A percentile compares a stretch with the other conserved stretches of the same genome.
phyloP scores from a whole-genome alignment of 116 monocot species.

The Papilionanthe hybrid region DNA sequence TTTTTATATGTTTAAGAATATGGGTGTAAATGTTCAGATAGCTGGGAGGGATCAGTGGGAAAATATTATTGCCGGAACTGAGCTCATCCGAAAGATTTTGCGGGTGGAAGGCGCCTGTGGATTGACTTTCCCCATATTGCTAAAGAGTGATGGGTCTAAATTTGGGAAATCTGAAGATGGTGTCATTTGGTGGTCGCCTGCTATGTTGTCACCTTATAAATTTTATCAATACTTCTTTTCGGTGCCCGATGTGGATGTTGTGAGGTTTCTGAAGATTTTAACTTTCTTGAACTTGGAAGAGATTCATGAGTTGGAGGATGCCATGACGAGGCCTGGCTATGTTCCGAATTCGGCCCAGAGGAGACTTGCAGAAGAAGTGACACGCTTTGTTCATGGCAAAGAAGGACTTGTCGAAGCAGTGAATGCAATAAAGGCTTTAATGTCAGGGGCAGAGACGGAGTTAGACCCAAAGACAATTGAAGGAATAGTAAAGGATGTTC shows the following conservation, averaged over 20 bases:
- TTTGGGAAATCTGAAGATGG: conserved; percentile 88
- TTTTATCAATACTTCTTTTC: conserved; percentile 89
- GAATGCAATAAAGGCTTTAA: conserved; percentile 66
- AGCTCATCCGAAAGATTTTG: conserved; percentile 75
- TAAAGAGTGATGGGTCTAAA: conserved; percentile 89
- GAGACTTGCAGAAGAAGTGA: conserved; percentile 86
- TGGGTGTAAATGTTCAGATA: conserved; percentile 88
- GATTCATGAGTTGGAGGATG: conserved; percentile 60
- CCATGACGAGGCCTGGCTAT: conserved; percentile 64
- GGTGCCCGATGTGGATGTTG: conserved; percentile 78
- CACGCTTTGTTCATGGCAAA: conserved; percentile 81
- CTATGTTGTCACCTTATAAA: conserved; percentile 76
- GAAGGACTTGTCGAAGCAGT: conserved; percentile 70
- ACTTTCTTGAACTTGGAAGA: conserved; percentile 81
- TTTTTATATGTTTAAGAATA: conserved; percentile 68
- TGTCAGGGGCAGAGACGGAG: conserved; percentile 65
- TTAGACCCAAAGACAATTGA: conserved; percentile 62
- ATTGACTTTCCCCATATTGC: conserved; percentile 79
- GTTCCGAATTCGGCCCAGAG: conserved; percentile 61
- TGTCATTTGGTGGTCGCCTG: conserved; percentile 66
- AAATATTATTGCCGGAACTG: conserved; percentile 89
- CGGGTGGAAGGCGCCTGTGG: conserved; percentile 82
- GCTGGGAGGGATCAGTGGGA: conserved; percentile 98
- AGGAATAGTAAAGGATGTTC: conserved; percentile 74
- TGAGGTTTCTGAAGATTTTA: conserved; percentile 77